A percentile compares a stretch with the other conserved stretches of the same genome.
Conservation (phyloP, 2,329 filamentous ascomycete genomes). For the Drechslera avenae region DNA sequence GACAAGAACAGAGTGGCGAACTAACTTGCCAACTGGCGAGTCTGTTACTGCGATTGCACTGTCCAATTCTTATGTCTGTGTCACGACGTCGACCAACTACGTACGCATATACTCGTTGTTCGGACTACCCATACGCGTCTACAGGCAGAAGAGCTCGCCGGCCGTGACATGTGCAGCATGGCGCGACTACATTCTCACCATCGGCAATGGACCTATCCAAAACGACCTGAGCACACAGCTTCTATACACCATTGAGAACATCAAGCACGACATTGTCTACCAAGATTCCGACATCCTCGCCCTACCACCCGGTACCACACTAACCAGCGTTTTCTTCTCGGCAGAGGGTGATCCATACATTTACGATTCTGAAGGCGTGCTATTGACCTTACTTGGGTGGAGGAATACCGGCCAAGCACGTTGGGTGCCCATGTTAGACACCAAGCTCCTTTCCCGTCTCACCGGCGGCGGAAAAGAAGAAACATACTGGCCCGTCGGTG, state of each 20-base stretch:
- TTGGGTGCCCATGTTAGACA: constrained; percentile 94
- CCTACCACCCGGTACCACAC: constrained; percentile 71
- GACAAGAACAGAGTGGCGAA: constrained; percentile 86
- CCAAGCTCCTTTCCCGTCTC: constrained; percentile 78
- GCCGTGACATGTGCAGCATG: constrained; percentile 93
- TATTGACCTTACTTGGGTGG: constrained; percentile 91
- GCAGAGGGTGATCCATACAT: constrained; percentile 94
- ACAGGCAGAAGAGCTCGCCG: constrained; percentile 86
- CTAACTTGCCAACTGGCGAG: constrained; percentile 84
- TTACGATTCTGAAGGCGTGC: constrained; percentile 88
- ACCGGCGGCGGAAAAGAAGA: constrained; percentile 86
- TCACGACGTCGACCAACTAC: constrained; percentile 84
- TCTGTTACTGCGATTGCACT: constrained; percentile 85
- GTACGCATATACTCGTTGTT: constrained; percentile 92
- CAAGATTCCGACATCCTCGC: constrained; percentile 94
- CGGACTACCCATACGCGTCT: constrained; percentile 85
- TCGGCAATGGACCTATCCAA: constrained; percentile 87
- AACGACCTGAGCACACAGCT: constrained; percentile 78
- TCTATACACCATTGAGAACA: constrained; percentile 90
- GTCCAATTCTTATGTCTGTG: constrained; percentile 87
- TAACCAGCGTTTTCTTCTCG: constrained; percentile 89
- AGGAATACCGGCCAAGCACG: constrained; percentile 80
- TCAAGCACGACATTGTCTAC: constrained; percentile 90
- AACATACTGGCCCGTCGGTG: constrained; percentile 92
- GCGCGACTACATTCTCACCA: constrained; percentile 93